Base-by-base conservation (phyloP, 768 basidiomycete species). In the Mycena filopes region DNA sequence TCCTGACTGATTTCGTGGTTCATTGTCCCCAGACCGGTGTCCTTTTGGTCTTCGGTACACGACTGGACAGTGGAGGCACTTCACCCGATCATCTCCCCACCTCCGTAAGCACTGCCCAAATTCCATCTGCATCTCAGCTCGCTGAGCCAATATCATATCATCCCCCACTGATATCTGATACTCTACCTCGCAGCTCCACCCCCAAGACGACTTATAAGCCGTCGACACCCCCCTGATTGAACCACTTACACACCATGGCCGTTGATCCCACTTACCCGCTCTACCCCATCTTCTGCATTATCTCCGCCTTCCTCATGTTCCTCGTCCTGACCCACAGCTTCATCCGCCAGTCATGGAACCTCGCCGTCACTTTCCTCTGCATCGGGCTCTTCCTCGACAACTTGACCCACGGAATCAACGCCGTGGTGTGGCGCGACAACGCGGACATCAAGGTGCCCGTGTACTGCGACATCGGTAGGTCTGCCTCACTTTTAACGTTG, bases 211-310 rank as follows among this genome's bases (percentile, higher is more conserved):
- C n/a, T n/a, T 33, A 33, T 33, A 33, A 33, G 12, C 31, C 5
- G 7, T 33, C 31, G 31, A 33, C 31, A 6, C 31, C 31, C 31
- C 7, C 31, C 12, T 33, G 31, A 33, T 33, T 12, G 12, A 6
- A 6, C 31, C 31, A 33, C 31, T 33, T 33, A 33, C 31, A 12
- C 31, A 33, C 31, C 5, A 33, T 33, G 31, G 55, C 62, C 7
- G 62, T 63, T 31, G 62, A 63, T 56, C 62, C 62, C 47, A 63
- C 62, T 6, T 63, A 63, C 48, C 62, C 62, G 12, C 62, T 63
- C 40, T 63, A 63, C 55, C 62, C 62, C 40, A 36, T 21, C 31
- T 55, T 63, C 25, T 63, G 62, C 62, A 63, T 63, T 38, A 9
- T 63, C 41, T 56, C 62, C 18, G 54, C 62, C 3, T 55, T 56